Base-by-base conservation (phyloP, 495 filamentous ascomycete species). In the Hypomontagnella monticulosa region DNA sequence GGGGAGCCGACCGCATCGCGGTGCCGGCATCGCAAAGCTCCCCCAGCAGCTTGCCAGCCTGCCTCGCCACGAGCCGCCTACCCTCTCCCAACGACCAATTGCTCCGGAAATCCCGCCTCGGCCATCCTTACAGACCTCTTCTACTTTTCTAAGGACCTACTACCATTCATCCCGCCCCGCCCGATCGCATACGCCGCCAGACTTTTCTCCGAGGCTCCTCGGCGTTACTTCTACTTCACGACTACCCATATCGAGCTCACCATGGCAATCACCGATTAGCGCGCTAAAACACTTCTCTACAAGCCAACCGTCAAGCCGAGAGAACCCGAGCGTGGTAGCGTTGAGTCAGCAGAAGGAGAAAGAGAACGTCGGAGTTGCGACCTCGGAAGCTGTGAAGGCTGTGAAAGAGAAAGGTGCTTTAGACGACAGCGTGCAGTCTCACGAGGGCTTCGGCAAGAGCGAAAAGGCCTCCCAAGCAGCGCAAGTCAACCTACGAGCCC, bases 381-480 rank as follows among this genome's bases (percentile, higher is more conserved):
- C 50, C 15, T 53, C 56, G 14, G 49, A 56, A 33, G n/a, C 55
- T 14, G 46, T 33, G 6, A 60, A 56, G 23, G 41, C 44, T 3
- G 38, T n/a, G 18, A 27, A 27, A 27, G 23, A 6, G 6, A 27
- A 27, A 6, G 23, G 6, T 27, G 23, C 23, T 27, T 6, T 27
- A 6, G 46, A 60, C 27, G 60, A 63, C 15, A 19, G 8, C 19
- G 32, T 23, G 12, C 66, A 64, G 30, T 50, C 66, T 38, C 40
- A 64, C 33, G 66, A 69, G 44, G 66, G 66, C 7, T 69, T 69
- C 19, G 66, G 32, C 15, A 63, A 46, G 43, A 69, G 60, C 44
- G 93, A 94, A 75, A 92, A 90, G 75, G 95, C 93, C 34, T 84
- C 86, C 3, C 88, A 93, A 72, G 94, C 93, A n/a, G 88, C 93